Evolutionary conservation across 2,329 filamentous ascomycete genomes (phyloP), one percentile per base, ranked within the genome.

Genomic region (Penicillium vulpinum): DNA sequence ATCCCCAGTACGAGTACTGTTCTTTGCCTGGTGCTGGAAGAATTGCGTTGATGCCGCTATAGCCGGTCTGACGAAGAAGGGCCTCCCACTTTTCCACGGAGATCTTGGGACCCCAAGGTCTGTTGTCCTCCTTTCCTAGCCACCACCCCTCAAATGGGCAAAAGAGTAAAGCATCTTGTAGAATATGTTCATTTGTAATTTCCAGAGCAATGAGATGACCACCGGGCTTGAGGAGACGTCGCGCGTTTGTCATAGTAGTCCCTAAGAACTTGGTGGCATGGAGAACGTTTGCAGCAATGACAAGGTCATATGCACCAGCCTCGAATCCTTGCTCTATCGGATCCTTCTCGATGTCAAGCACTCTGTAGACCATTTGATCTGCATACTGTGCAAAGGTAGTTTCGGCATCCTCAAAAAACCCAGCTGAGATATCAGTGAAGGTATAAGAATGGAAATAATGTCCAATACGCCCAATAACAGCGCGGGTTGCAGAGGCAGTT

Each of bases 271-370:
- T 29, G 28, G 28, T 29, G 28, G 28, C 28, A 29, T 29, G 28
- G 28, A 29, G 28, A 29, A 58, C 56, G 38, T 55, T 51, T 5
- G 64, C 61, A 2, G 60, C 67, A 24, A 73, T 57, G 8, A 62
- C 48, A 5, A 67, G 44, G 45, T 62, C 59, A 22, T 41, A 59
- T 16, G 36, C 22, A n/a, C 36, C 8, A 6, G 9, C 5, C 8
- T 53, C 15, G 44, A 59, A 59, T 5, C 56, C 57, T 47, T 62
- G 57, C 21, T 50, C 26, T 3, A n/a, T 15, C 4, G 44, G 49
- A n/a, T 59, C 44, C 2, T 49, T 6, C 6, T 1, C 39, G 18
- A 58, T 45, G 43, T 62, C 57, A 0, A 62, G 41, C 0, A 22
- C 21, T 24, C 47, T 43, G 16, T 46, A 62, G 4, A 51, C 33